phyloP scores from a whole-genome alignment of 805 yeast genomes.

The Soucietia sequanensis region DNA sequence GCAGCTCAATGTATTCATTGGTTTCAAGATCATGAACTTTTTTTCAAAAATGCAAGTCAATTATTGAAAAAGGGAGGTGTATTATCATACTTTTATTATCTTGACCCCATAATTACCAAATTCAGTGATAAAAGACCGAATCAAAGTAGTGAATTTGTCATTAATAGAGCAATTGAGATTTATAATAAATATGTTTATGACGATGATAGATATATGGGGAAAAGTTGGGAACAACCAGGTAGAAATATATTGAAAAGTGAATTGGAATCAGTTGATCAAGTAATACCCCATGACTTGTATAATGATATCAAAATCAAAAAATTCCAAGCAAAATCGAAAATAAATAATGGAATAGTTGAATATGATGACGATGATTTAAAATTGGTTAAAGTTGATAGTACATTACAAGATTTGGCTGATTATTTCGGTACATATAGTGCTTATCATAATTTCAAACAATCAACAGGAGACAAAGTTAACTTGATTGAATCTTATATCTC shows the following conservation, averaged over 20 bases:
- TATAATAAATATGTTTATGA: constrained; percentile 43
- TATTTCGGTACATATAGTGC: constrained; percentile 74
- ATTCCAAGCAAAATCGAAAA: constrained; percentile 20
- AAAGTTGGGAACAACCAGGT: constrained; percentile 88
- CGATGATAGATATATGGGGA: constrained; percentile 50
- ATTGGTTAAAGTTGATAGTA: constrained; percentile 36
- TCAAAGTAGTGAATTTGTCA: constrained; percentile 11
- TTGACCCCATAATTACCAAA: constrained; percentile 37
- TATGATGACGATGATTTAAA: constrained; percentile 20
- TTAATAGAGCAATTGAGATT: constrained; percentile 20
- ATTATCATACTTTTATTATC: constrained; percentile 42
- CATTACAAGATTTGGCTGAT: constrained; percentile 45
- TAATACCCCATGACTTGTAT: constrained; percentile 42
- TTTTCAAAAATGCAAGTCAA: constrained; percentile 30
- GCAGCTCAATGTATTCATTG: constrained; percentile 45
- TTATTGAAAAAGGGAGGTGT: constrained; percentile 41
- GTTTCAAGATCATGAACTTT: constrained; percentile 35
- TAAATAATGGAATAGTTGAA: constrained; percentile 9
- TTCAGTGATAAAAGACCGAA: constrained; percentile 11
- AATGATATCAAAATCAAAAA: constrained; percentile 31
- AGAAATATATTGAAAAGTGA: constrained; percentile 49
- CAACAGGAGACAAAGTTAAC: constrained; percentile 29
- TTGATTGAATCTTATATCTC: constrained; percentile 33
- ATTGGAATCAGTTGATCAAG: constrained; percentile 41
- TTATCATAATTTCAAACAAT: constrained; percentile 53